Evolutionary conservation across 192 early-diverging fungal genomes (phyloP).

Genomic region (Physocladia obscura): DNA sequence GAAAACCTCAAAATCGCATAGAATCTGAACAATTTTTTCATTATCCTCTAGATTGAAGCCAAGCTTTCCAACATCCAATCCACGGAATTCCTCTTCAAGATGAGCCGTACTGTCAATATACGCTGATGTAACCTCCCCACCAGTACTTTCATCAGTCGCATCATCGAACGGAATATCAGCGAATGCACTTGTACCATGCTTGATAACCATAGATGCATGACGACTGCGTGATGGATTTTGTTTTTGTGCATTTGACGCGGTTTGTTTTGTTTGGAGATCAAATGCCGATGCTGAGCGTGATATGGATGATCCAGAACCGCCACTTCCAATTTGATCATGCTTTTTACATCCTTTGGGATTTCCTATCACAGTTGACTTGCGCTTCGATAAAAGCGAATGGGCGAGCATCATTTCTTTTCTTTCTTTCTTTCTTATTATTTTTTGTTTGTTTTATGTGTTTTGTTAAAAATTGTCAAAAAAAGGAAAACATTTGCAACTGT

Average conservation of each 20-base stretch:
- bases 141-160: constrained; percentile 5
- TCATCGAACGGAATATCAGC: background rate
- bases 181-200: background rate
- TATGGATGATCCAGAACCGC: no score
- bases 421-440: background rate
- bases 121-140: constrained; percentile 4
- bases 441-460: background rate
- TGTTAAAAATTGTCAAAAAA: no score
- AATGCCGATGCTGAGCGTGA: no score
- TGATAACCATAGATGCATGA: background rate
- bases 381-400: background rate
- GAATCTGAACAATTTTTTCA: constrained; percentile 33
- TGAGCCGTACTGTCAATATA: background rate
- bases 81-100: background rate
- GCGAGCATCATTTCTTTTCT: background rate
- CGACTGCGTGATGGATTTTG: background rate
- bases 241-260: no score
- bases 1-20: constrained; percentile 47
- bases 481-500: no score
- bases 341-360: no score
- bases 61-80: background rate
- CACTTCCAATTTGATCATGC: no score
- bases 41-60: constrained; percentile 17
- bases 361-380: background rate
- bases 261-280: no score